A percentile compares a stretch with the other conserved stretches of the same genome.
Conservation (phyloP, 176 grass and related monocot species). For the Oryza rufipogon region DNA sequence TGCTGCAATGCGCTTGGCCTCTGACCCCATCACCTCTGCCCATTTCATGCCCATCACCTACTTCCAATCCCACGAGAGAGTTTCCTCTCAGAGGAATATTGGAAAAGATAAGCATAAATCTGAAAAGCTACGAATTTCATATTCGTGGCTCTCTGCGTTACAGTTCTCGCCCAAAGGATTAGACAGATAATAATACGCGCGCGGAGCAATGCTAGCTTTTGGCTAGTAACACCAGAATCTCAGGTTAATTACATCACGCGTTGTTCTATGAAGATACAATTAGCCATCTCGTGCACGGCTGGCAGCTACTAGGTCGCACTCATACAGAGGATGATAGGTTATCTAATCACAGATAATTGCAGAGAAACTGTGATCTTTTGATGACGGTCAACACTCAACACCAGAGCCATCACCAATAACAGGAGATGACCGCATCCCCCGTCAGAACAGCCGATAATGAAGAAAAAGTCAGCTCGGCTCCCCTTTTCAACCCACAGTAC, state of each 20-base stretch:
- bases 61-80: conserved; percentile 18
- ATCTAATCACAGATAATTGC: background rate
- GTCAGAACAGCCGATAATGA: background rate
- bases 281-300: background rate
- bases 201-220: background rate
- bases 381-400: conserved; percentile 20
- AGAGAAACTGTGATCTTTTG: background rate
- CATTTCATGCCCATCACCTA: conserved; percentile 47
- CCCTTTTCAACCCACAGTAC: background rate
- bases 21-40: conserved; percentile 30
- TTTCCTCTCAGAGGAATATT: conserved; percentile 14
- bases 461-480: background rate
- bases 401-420: background rate
- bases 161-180: background rate
- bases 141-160: background rate
- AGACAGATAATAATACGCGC: background rate
- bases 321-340: background rate
- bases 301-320: background rate
- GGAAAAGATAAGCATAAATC: conserved; percentile 5
- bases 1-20: conserved; percentile 17
- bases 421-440: background rate
- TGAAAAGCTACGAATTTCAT: background rate
- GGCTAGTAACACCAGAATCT: background rate
- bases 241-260: background rate
- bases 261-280: background rate